Evolutionary conservation across 23 red algal genomes (phyloP).

Genomic region (Gracilaria gracilis): DNA sequence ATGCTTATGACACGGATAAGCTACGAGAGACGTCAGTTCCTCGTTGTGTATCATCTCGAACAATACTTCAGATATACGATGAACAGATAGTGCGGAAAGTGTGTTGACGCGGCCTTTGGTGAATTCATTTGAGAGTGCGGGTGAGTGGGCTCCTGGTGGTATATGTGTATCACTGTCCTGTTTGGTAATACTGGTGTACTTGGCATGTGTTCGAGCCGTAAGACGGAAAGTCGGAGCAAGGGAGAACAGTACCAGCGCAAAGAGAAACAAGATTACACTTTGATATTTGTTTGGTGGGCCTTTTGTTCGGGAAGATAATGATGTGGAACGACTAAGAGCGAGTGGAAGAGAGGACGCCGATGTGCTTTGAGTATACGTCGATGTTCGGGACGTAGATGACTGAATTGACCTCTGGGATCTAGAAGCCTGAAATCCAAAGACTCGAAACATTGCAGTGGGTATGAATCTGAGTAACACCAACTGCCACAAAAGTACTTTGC

Average conservation of each 20-base stretch:
- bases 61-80: conserved; percentile 26
- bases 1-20: conserved; percentile 24
- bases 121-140: not conserved
- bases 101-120: too few relatives aligned
- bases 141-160: not conserved
- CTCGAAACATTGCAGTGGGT: not conserved
- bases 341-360: conserved; percentile 21
- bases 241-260: conserved; percentile 2
- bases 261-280: conserved; percentile 16
- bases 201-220: not conserved
- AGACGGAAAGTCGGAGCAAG: not conserved
- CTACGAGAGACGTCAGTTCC: not conserved
- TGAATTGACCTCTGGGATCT: not conserved
- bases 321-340: not conserved
- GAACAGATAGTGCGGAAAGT: not conserved
- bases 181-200: not conserved
- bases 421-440: not conserved
- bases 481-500: not conserved
- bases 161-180: not conserved
- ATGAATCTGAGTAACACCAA: not conserved
- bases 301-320: not conserved
- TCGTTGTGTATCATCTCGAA: conserved; percentile 13
- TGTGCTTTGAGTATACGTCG: conserved; percentile 9
- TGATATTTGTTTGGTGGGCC: not conserved
- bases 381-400: not conserved